A percentile compares a stretch with the other conserved stretches of the same genome.
phyloP scores from a whole-genome alignment of 2,329 filamentous ascomycete genomes.

The Xylariales sp. region DNA sequence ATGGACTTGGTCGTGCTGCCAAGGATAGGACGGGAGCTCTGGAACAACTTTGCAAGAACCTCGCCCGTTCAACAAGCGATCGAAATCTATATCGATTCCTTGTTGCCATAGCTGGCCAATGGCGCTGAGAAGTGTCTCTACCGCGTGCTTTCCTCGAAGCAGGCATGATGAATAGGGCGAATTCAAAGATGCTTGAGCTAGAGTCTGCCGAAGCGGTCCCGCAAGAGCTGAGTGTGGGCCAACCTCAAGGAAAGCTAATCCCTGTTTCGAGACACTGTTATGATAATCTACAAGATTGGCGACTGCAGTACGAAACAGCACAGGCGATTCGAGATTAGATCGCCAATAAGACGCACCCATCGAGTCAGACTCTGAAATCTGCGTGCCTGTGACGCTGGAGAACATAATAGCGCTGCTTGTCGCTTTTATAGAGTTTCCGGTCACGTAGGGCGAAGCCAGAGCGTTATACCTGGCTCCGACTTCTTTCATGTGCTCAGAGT shows the following conservation, averaged over 20 bases:
- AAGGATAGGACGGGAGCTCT: conserved; percentile 17
- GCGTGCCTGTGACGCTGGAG: not conserved
- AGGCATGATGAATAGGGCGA: not conserved
- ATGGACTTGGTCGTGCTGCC: conserved; percentile 14
- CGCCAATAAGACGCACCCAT: conserved; percentile 15
- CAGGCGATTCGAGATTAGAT: conserved; percentile 14
- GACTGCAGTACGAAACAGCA: conserved; percentile 14
- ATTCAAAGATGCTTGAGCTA: conserved; percentile 1
- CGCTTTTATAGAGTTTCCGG: conserved; percentile 8
- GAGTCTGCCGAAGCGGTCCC: conserved; percentile 16
- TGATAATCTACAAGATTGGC: conserved; percentile 6
- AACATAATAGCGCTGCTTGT: no score
- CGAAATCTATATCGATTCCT: not conserved
- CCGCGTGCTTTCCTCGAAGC: not conserved
- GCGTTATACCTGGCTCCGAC: conserved; percentile 4
- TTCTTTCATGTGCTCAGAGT: not conserved
- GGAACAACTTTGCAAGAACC: conserved; percentile 2
- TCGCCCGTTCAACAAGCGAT: no score
- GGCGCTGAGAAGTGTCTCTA: not conserved
- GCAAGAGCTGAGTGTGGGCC: conserved; percentile 18
- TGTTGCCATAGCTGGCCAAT: not conserved
- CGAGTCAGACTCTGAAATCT: not conserved
- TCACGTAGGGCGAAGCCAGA: not conserved
- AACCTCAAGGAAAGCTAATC: conserved; percentile 18
- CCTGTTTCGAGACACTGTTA: conserved; percentile 6